Percentiles rank a stretch among this genome's conserved stretches.
These are phyloP conservation scores for Lactarius akahatsu DNA, from an alignment of 768 basidiomycete species.

Conservation along the genomic window DNA sequence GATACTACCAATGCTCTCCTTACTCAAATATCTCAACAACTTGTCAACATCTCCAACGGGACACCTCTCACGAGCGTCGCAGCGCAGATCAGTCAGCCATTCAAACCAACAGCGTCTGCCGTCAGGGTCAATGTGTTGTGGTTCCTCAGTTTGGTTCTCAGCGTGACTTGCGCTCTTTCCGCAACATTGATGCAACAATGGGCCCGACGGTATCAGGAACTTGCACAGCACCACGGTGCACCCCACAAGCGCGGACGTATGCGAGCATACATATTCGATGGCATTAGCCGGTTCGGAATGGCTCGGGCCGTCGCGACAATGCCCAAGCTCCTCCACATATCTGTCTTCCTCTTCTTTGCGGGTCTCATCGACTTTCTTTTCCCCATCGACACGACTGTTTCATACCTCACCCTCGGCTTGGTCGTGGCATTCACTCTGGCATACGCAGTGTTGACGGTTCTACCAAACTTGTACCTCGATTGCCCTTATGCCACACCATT, in stretches of 20 bases:
- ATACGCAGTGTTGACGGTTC: neutral
- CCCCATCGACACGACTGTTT: neutral
- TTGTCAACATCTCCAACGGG: too few relatives aligned
- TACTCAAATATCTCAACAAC: too few relatives aligned
- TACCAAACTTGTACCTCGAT: neutral
- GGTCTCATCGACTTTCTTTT: neutral
- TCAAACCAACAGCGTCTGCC: too few relatives aligned
- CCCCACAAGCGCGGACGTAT: neutral
- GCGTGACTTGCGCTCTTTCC: too few relatives aligned
- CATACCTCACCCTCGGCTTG: neutral
- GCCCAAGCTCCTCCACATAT: neutral
- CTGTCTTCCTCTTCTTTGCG: neutral
- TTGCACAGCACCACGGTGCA: too few relatives aligned
- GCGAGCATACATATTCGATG: neutral
- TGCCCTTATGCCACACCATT: constrained; percentile 5
- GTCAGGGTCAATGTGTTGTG: too few relatives aligned
- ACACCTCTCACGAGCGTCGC: too few relatives aligned
- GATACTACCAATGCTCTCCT: too few relatives aligned
- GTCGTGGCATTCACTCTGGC: neutral
- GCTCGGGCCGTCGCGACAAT: neutral
- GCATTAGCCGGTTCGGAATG: neutral
- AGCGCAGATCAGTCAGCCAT: too few relatives aligned
- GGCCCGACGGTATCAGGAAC: too few relatives aligned
- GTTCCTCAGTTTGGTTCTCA: too few relatives aligned
- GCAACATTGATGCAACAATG: too few relatives aligned